A percentile compares a stretch with the other conserved stretches of the same genome.
phyloP scores from a whole-genome alignment of 2,329 filamentous ascomycete genomes.

The Colletotrichum endophyticum region DNA sequence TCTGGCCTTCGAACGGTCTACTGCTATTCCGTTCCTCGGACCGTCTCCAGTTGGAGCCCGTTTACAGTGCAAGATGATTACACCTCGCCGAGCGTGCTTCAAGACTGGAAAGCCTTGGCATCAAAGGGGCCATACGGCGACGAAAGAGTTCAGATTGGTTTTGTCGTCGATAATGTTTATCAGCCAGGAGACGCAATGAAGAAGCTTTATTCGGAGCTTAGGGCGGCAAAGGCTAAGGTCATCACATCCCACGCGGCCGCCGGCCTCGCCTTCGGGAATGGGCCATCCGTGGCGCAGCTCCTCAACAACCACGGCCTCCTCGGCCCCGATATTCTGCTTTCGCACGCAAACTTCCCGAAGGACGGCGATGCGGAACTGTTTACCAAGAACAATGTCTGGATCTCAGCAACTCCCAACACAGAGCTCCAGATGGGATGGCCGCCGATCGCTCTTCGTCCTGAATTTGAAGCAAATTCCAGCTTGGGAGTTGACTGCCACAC shows the following conservation, averaged over 20 bases:
- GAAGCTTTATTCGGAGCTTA: constrained; percentile 38
- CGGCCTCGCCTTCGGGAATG: background rate
- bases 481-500: constrained; percentile 31
- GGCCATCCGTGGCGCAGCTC: background rate
- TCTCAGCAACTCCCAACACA: constrained; percentile 53
- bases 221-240: constrained; percentile 37
- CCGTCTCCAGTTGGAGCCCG: constrained; percentile 33
- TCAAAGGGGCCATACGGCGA: constrained; percentile 6
- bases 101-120: constrained; percentile 29
- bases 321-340: background rate
- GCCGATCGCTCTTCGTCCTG: background rate
- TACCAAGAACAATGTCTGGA: constrained; percentile 31
- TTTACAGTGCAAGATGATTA: constrained; percentile 27
- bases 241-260: constrained; percentile 35
- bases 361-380: constrained; percentile 38
- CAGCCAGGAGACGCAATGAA: constrained; percentile 39
- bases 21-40: constrained; percentile 40
- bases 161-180: constrained; percentile 48
- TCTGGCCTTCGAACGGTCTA: constrained; percentile 52
- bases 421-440: constrained; percentile 53
- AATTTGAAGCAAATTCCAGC: constrained; percentile 17
- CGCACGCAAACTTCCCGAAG: constrained; percentile 32
- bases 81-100: constrained; percentile 39
- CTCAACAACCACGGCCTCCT: background rate
- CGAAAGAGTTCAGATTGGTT: constrained; percentile 43